These are phyloP conservation scores for Pseudogymnoascus sp. DNA, from an alignment of 2,329 filamentous ascomycete species.

Conservation along the genomic window DNA sequence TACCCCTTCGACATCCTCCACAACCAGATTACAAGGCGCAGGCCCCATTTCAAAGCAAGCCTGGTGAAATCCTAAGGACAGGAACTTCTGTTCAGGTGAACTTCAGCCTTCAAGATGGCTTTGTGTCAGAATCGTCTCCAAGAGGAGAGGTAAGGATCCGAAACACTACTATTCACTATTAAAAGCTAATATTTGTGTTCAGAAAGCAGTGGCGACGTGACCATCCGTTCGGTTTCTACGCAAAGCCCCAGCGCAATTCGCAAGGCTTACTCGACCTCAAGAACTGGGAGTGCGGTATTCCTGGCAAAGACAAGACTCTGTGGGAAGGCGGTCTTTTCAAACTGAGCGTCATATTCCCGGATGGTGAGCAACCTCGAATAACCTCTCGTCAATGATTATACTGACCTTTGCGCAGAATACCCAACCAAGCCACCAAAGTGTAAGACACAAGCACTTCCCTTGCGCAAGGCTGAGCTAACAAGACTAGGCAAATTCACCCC, in stretches of 20 bases:
- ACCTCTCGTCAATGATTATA: background rate
- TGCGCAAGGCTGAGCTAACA: slow-evolving; percentile 15
- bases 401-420: slow-evolving; percentile 58
- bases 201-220: slow-evolving; percentile 97
- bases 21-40: background rate
- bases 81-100: slow-evolving; percentile 3
- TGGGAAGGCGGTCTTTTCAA: slow-evolving; percentile 99
- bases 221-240: slow-evolving; percentile 96
- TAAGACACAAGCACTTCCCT: slow-evolving; percentile 35
- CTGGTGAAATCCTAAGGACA: background rate
- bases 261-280: slow-evolving; percentile 84
- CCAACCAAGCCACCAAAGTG: slow-evolving; percentile 98
- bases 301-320: slow-evolving; percentile 91
- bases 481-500: slow-evolving; percentile 83
- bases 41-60: background rate
- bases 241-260: slow-evolving; percentile 71
- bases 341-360: slow-evolving; percentile 83
- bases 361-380: slow-evolving; percentile 53
- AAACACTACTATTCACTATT: background rate
- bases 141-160: slow-evolving; percentile 65
- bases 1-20: background rate
- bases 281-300: slow-evolving; percentile 92
- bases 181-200: slow-evolving; percentile 11
- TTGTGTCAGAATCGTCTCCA: slow-evolving; percentile 81
- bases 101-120: slow-evolving; percentile 50